Evolutionary conservation across 345 rosid species (phyloP).

Genomic region (Carallia pectinifolia): DNA sequence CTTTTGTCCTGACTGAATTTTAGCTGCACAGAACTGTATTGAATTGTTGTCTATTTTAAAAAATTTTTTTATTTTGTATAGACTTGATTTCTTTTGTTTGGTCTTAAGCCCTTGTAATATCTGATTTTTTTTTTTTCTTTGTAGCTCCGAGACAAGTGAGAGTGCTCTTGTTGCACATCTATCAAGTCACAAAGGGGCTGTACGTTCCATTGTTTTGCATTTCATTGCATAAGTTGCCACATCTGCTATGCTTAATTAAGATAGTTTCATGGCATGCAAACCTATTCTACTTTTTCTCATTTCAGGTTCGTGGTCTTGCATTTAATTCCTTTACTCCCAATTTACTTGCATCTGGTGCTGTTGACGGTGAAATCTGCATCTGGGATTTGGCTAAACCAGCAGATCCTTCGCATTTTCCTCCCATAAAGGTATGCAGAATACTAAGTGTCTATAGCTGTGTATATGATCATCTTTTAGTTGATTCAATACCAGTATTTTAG

Average conservation of each 20-base stretch:
- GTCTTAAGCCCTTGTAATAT: not conserved
- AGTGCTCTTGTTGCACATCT: conserved; percentile 69
- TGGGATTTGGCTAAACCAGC: conserved; percentile 86
- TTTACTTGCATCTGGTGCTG: conserved; percentile 96
- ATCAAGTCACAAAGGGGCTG: conserved; percentile 87
- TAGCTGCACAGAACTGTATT: too few species aligned
- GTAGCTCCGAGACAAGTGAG: conserved; percentile 66
- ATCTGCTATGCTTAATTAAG: not conserved
- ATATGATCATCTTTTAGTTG: not conserved
- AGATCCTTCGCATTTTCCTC: conserved; percentile 80
- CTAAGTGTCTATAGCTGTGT: not conserved
- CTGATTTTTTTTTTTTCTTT: not conserved
- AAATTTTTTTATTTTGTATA: not conserved
- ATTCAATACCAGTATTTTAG: not conserved
- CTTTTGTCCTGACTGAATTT: too few species aligned
- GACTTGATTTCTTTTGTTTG: not conserved
- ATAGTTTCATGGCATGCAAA: conserved; percentile 6
- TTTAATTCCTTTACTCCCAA: conserved; percentile 75
- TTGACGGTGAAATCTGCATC: conserved; percentile 92
- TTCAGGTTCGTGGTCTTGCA: conserved; percentile 98
- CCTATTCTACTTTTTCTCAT: conserved; percentile 1
- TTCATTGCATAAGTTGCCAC: not conserved
- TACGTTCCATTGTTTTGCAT: conserved; percentile 43
- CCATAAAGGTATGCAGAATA: conserved; percentile 58
- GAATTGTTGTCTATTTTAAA: too few species aligned